These are phyloP conservation scores for Phytophthora idaei DNA, from an alignment of 352 stramenopile genomes.

Conservation along the genomic window DNA sequence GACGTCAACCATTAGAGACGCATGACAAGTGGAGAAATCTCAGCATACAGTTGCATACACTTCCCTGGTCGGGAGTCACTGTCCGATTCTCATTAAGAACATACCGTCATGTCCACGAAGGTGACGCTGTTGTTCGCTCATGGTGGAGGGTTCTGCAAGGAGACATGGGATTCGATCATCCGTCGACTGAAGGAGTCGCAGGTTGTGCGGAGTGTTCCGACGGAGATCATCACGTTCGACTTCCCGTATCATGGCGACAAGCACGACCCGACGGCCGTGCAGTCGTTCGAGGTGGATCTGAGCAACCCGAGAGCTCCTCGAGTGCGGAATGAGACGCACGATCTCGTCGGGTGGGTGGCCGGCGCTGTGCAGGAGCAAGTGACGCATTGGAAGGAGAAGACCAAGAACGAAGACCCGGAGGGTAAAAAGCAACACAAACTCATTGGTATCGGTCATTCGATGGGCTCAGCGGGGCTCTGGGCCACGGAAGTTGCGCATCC, in stretches of 20 bases:
- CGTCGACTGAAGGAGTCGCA: constrained; percentile 31
- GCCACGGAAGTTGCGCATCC: constrained; percentile 41
- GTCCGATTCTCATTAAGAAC: not conserved
- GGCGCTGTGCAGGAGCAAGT: constrained; percentile 34
- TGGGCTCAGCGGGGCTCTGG: constrained; percentile 48
- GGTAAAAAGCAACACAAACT: constrained; percentile 29
- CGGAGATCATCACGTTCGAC: constrained; percentile 45
- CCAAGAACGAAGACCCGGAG: constrained; percentile 15
- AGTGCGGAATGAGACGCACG: constrained; percentile 35
- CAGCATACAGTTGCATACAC: constrained; percentile 19
- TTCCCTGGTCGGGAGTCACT: constrained; percentile 6
- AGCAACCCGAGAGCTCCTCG: constrained; percentile 32
- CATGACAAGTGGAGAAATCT: constrained; percentile 12
- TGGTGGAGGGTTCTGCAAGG: constrained; percentile 51
- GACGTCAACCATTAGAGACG: constrained; percentile 24
- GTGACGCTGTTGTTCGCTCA: constrained; percentile 55
- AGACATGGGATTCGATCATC: constrained; percentile 53
- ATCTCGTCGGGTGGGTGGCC: constrained; percentile 29
- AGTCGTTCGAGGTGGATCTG: constrained; percentile 33
- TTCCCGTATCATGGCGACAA: constrained; percentile 54
- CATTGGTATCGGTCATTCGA: constrained; percentile 55
- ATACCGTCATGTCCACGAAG: constrained; percentile 13
- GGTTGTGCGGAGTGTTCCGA: constrained; percentile 29
- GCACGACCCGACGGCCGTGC: constrained; percentile 18
- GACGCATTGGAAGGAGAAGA: constrained; percentile 31